Percentiles rank a stretch among this genome's conserved stretches.
Conservation (phyloP, 176 grass and related monocot species). For the Melocanna baccifera region DNA sequence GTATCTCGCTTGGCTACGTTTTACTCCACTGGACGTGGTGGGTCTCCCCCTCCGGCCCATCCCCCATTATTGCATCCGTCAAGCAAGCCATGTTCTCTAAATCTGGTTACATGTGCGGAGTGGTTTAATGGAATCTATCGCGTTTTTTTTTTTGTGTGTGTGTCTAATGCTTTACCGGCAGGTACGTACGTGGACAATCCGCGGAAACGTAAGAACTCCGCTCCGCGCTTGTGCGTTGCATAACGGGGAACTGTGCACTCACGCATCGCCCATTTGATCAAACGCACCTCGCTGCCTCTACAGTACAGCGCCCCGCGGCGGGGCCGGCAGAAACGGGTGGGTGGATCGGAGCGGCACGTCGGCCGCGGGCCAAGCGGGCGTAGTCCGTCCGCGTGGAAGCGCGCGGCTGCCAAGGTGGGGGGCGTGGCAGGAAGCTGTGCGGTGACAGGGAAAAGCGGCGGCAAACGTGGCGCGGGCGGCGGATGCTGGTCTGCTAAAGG, state of each 20-base stretch:
- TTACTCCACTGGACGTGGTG: background rate
- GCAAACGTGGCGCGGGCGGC: background rate
- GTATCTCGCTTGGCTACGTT: background rate
- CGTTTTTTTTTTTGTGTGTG: background rate
- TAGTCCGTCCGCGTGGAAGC: background rate
- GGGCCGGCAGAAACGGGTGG: background rate
- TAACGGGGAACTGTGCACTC: no score
- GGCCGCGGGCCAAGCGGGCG: background rate
- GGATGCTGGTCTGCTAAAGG: background rate
- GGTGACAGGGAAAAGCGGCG: background rate
- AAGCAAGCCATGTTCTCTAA: conserved; percentile 15
- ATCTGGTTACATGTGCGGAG: background rate
- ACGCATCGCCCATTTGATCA: no score
- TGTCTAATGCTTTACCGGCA: background rate
- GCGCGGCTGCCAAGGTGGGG: background rate
- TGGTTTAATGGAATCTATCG: background rate
- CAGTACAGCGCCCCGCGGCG: no score
- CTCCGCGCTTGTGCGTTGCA: background rate
- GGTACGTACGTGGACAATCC: background rate
- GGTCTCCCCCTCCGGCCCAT: background rate
- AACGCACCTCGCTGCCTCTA: background rate
- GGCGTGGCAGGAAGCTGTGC: background rate
- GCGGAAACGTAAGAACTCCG: background rate
- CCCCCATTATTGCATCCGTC: conserved; percentile 13
- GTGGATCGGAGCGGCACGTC: background rate